phyloP scores from a whole-genome alignment of 805 yeast genomes.

The Zygotorulaspora chibaensis region DNA sequence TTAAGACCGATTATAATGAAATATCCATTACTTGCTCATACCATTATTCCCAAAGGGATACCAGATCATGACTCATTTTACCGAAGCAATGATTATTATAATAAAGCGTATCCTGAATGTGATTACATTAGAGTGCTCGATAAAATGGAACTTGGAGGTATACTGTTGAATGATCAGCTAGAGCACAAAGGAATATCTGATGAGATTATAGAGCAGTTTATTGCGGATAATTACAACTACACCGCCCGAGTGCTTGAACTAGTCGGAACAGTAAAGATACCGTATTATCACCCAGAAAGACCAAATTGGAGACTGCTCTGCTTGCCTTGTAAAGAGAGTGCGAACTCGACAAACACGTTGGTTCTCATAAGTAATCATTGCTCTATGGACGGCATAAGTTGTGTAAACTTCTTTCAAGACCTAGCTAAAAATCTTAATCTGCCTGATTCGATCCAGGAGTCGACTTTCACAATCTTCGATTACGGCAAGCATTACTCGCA shows the following conservation, averaged over 20 bases:
- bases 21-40: conserved; percentile 21
- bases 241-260: conserved; percentile 13
- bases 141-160: conserved; percentile 16
- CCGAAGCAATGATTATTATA: conserved; percentile 20
- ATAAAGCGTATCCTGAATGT: conserved; percentile 19
- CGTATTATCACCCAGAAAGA: conserved; percentile 14
- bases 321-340: conserved; percentile 10
- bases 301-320: conserved; percentile 28
- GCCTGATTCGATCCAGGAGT: background rate
- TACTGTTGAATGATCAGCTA: conserved; percentile 23
- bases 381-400: conserved; percentile 24
- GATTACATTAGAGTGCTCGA: conserved; percentile 24
- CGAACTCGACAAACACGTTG: conserved; percentile 6
- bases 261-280: conserved; percentile 16
- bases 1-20: conserved; percentile 18
- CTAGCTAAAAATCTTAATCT: conserved; percentile 4
- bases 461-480: conserved; percentile 7
- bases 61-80: conserved; percentile 18
- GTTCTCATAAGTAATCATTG: conserved; percentile 26
- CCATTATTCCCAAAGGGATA: conserved; percentile 19
- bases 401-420: conserved; percentile 23
- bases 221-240: conserved; percentile 11
- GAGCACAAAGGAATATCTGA: conserved; percentile 13
- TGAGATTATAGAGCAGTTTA: conserved; percentile 11
- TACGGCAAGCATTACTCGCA: conserved; percentile 15